A percentile compares a stretch with the other conserved stretches of the same genome.
phyloP scores from a whole-genome alignment of 257 asterid species.

The Fraxinus anomala region DNA sequence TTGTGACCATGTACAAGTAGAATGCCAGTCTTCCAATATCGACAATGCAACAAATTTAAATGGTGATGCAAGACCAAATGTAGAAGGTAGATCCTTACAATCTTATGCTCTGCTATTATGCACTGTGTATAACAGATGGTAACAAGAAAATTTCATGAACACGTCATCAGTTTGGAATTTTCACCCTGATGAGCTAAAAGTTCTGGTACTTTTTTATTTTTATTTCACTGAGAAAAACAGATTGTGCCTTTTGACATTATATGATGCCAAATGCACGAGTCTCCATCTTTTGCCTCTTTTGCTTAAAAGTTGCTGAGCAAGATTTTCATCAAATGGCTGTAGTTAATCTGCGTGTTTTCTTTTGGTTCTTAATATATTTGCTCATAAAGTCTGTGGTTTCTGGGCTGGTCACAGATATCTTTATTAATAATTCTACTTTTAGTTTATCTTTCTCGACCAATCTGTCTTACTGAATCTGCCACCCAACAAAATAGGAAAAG shows the following conservation, averaged over 20 bases:
- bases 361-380: not conserved
- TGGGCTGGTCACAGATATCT: not conserved
- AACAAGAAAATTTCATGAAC: not conserved
- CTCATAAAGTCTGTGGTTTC: not conserved
- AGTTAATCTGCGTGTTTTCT: not conserved
- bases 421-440: not conserved
- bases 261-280: slow-evolving; percentile 11
- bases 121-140: slow-evolving; percentile 15
- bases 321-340: slow-evolving; percentile 4
- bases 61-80: slow-evolving; percentile 34
- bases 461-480: not conserved
- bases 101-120: slow-evolving; percentile 15
- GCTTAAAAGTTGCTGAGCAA: not conserved
- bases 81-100: slow-evolving; percentile 43
- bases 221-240: not conserved
- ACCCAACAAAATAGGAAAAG: not conserved
- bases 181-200: not conserved
- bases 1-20: slow-evolving; percentile 29
- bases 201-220: not conserved
- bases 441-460: not conserved
- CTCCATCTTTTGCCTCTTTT: slow-evolving; percentile 2
- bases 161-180: slow-evolving; percentile 9
- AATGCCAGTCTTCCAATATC: slow-evolving; percentile 33
- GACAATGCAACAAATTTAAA: slow-evolving; percentile 26
- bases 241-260: not conserved